A percentile compares a stretch with the other conserved stretches of the same genome.
These are phyloP conservation scores for Phalaenopsis hybrid DNA, from an alignment of 116 monocot genomes.

Conservation along the genomic window DNA sequence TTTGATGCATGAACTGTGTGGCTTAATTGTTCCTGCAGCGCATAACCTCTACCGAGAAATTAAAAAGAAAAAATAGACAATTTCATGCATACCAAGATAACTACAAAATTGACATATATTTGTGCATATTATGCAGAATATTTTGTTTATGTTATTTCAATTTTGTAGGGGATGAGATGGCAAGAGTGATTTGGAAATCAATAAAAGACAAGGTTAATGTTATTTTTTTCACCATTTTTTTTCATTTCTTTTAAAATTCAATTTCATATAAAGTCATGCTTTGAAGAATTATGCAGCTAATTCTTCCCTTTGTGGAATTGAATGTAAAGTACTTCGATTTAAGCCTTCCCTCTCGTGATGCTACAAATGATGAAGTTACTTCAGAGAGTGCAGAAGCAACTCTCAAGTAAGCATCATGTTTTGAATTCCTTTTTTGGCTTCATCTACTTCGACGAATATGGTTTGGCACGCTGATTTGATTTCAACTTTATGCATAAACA, in stretches of 20 bases:
- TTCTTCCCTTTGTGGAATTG: slow-evolving; percentile 90
- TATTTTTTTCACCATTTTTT: background rate
- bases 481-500: background rate
- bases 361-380: slow-evolving; percentile 90
- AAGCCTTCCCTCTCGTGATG: slow-evolving; percentile 78
- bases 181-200: slow-evolving; percentile 78
- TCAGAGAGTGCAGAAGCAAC: slow-evolving; percentile 95
- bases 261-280: background rate
- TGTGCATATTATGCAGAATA: background rate
- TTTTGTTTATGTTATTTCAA: background rate
- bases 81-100: background rate
- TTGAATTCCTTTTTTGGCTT: background rate
- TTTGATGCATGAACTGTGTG: background rate
- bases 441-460: background rate
- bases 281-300: slow-evolving; percentile 56
- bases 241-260: slow-evolving; percentile 2
- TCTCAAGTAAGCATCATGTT: slow-evolving; percentile 52
- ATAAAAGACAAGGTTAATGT: slow-evolving; percentile 76
- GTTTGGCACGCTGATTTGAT: background rate
- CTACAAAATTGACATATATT: background rate
- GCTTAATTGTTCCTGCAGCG: background rate
- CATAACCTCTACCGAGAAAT: background rate
- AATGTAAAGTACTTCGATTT: slow-evolving; percentile 96
- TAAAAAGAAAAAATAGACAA: background rate
- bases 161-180: slow-evolving; percentile 86